These are phyloP conservation scores for Tetrapisispora arboricola DNA, from an alignment of 805 yeast species.

Conservation along the genomic window DNA sequence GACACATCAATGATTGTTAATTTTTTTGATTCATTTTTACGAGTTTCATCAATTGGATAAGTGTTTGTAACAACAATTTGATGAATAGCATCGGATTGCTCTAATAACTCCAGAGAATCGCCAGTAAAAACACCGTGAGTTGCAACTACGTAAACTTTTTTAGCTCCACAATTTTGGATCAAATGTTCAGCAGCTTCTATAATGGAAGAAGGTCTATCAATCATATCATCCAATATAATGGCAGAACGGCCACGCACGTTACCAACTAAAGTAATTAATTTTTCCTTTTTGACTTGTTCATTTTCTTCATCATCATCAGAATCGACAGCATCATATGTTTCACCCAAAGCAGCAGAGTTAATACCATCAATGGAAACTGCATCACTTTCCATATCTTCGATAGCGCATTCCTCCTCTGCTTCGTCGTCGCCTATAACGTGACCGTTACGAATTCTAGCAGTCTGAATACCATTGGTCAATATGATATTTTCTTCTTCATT, in stretches of 20 bases:
- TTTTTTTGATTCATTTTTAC: conserved; percentile 50
- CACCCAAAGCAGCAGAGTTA: conserved; percentile 58
- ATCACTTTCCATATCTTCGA: conserved; percentile 21
- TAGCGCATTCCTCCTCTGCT: conserved; percentile 23
- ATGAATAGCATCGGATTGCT: conserved; percentile 73
- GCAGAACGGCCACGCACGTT: conserved; percentile 89
- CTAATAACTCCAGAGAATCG: conserved; percentile 70
- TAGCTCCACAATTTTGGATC: conserved; percentile 92
- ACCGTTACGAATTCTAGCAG: conserved; percentile 93
- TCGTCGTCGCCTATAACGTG: conserved; percentile 90
- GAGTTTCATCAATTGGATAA: conserved; percentile 70
- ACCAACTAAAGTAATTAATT: conserved; percentile 91
- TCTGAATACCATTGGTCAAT: conserved; percentile 72
- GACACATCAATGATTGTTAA: conserved; percentile 85
- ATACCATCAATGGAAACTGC: conserved; percentile 11
- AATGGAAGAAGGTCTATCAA: conserved; percentile 88
- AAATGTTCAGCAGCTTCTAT: conserved; percentile 98
- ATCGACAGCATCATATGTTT: conserved; percentile 68
- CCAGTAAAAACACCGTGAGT: conserved; percentile 94
- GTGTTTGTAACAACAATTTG: conserved; percentile 93
- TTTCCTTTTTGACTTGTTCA: conserved; percentile 42
- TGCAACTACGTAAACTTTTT: conserved; percentile 78
- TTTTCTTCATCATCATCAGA: conserved; percentile 50
- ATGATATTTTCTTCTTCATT: conserved; percentile 57
- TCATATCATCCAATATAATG: conserved; percentile 91